Evolutionary conservation across 805 yeast species (phyloP).

Genomic region (Yamadazyma takamatsuzukensis): DNA sequence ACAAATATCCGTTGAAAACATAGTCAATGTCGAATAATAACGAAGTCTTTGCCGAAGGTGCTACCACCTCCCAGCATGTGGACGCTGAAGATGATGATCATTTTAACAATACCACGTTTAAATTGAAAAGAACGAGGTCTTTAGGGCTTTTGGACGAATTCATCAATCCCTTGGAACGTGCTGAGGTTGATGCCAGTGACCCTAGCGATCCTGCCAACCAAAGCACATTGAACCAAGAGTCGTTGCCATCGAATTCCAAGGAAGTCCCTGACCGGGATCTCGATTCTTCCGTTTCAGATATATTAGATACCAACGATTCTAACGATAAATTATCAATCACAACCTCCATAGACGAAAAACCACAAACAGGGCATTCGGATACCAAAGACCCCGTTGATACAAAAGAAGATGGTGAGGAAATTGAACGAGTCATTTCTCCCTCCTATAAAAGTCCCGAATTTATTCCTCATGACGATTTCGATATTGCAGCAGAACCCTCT

Average conservation of each 20-base stretch:
- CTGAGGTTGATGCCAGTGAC: neutral
- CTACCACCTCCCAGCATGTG: slow-evolving; percentile 61
- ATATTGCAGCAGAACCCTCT: slow-evolving; percentile 74
- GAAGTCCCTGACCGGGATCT: neutral
- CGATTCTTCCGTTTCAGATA: neutral
- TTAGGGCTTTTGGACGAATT: slow-evolving; percentile 76
- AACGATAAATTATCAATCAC: slow-evolving; percentile 1
- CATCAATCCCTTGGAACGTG: slow-evolving; percentile 27
- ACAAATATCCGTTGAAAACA: no score
- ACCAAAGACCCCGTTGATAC: slow-evolving; percentile 11
- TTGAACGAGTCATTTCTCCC: slow-evolving; percentile 4
- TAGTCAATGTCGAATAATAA: slow-evolving; percentile 8
- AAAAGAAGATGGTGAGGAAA: slow-evolving; percentile 5
- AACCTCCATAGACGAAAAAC: neutral
- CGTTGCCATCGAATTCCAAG: no score
- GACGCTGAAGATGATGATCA: slow-evolving; percentile 70
- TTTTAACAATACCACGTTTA: slow-evolving; percentile 67
- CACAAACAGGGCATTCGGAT: slow-evolving; percentile 5
- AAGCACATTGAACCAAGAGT: neutral
- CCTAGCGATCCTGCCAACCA: neutral
- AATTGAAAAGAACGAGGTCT: slow-evolving; percentile 76
- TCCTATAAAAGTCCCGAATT: slow-evolving; percentile 28
- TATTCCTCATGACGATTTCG: slow-evolving; percentile 80
- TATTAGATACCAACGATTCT: no score
- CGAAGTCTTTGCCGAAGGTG: slow-evolving; percentile 52